Base-by-base conservation (phyloP, 2,329 filamentous ascomycete species). In the Xylariaceae sp. region DNA sequence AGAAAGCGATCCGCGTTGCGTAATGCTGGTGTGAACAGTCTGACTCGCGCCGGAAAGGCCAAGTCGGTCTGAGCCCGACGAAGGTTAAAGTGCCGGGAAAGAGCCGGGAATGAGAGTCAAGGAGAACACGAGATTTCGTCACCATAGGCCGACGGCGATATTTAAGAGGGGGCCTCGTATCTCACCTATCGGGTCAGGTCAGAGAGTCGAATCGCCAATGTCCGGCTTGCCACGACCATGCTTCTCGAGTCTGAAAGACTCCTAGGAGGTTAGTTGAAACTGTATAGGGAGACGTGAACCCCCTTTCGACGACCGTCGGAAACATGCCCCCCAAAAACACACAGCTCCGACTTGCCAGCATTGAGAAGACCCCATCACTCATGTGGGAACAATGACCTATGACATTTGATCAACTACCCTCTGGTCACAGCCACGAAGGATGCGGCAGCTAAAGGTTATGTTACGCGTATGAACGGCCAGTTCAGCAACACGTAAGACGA, bases 11-110 rank as follows among this genome's bases (percentile, higher is more conserved):
- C 3, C 49, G 5, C 6, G 23, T 34, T 15, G 49, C 17, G 49
- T n/a, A 51, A 35, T 49, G 23, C 15, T 23, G 23, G 7, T 41
- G 37, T 41, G 11, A 15, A n/a, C 15, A 15, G 49, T 30, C 49
- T 51, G 47, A 62, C 61, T 62, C 30, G 78, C 78, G 77, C 78
- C 78, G 68, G 57, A 69, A 67, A 81, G 78, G 78, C 75, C 79
- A 80, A 78, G 78, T 78, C 78, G 4, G 23, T 3, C 17, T 11
- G 17, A 13, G 6, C 9, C 9, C 78, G 63, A 60, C 48, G 56
- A 64, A 61, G 53, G 61, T 61, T 60, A 60, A 58, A 56, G 55
- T 61, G 37, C 44, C 18, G 41, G 50, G 51, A 60, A 15, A 52
- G 34, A 54, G 44, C 60, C 47, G 62, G 51, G 61, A 30, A 44